phyloP scores from a whole-genome alignment of 306 rosid genomes.

The Oxytropis ochrocephala region DNA sequence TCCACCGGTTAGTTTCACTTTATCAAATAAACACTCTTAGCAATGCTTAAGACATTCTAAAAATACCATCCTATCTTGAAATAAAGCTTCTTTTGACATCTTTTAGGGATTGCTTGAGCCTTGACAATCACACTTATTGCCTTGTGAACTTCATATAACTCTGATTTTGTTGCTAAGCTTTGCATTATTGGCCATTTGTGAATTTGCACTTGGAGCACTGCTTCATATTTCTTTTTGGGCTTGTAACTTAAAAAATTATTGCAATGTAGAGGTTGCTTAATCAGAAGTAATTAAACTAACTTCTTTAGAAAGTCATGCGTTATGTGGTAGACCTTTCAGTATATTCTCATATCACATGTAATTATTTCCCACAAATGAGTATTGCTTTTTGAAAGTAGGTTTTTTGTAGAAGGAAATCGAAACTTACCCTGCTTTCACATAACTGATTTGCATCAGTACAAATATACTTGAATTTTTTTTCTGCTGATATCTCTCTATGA shows the following conservation, averaged over 20 bases:
- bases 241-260: not conserved
- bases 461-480: not conserved
- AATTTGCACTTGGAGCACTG: not conserved
- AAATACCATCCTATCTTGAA: constrained; percentile 9
- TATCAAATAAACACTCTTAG: constrained; percentile 1
- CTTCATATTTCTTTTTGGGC: not conserved
- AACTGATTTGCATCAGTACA: not conserved
- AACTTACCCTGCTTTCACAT: not conserved
- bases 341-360: not conserved
- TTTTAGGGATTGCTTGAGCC: not conserved
- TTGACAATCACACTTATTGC: not conserved
- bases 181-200: not conserved
- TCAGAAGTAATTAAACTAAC: not conserved
- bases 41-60: not conserved
- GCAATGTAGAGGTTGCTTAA: not conserved
- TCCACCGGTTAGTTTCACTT: constrained; percentile 69
- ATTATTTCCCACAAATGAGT: not conserved
- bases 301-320: not conserved
- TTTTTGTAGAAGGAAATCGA: not conserved
- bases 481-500: not conserved
- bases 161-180: not conserved
- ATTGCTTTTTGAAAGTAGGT: not conserved
- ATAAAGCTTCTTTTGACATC: not conserved
- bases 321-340: not conserved
- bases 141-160: constrained; percentile 1